phyloP scores from a whole-genome alignment of 495 filamentous ascomycete species.

The Aspergillus baeticus region DNA sequence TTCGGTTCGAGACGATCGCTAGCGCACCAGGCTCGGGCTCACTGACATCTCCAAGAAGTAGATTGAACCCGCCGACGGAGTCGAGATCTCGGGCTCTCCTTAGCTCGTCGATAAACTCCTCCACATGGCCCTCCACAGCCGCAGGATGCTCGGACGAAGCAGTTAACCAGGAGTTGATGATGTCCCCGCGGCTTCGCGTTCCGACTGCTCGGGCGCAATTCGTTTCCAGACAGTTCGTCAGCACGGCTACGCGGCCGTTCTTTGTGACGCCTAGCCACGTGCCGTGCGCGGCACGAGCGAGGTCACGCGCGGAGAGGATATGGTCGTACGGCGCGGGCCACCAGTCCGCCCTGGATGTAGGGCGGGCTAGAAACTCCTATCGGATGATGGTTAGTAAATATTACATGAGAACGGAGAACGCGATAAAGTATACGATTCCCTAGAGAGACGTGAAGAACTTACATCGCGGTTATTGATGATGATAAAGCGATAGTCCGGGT shows the following conservation, averaged over 20 bases:
- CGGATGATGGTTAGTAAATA: neutral
- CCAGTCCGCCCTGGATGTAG: slow-evolving; percentile 75
- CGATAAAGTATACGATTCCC: too few relatives aligned
- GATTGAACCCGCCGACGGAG: slow-evolving; percentile 76
- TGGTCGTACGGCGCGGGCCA: slow-evolving; percentile 56
- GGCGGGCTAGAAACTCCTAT: slow-evolving; percentile 73
- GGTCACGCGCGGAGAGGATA: slow-evolving; percentile 57
- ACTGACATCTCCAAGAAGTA: slow-evolving; percentile 70
- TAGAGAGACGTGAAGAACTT: slow-evolving; percentile 16
- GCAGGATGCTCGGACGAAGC: slow-evolving; percentile 12
- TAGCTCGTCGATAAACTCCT: slow-evolving; percentile 60
- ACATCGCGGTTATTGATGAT: slow-evolving; percentile 81
- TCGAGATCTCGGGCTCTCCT: slow-evolving; percentile 51
- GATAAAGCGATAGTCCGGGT: slow-evolving; percentile 78
- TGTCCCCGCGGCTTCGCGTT: slow-evolving; percentile 64
- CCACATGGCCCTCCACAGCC: slow-evolving; percentile 29
- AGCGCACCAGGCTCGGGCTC: slow-evolving; percentile 45
- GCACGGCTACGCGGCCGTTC: slow-evolving; percentile 70
- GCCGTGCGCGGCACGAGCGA: slow-evolving; percentile 56
- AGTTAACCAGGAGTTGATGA: slow-evolving; percentile 72
- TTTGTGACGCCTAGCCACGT: slow-evolving; percentile 84
- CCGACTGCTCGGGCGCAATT: slow-evolving; percentile 47
- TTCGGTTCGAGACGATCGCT: slow-evolving; percentile 73
- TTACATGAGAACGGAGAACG: neutral
- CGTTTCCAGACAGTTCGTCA: slow-evolving; percentile 80